A percentile compares a stretch with the other conserved stretches of the same genome.
These are phyloP conservation scores for Rehmannia glutinosa DNA, from an alignment of 257 asterid genomes.

Conservation along the genomic window DNA sequence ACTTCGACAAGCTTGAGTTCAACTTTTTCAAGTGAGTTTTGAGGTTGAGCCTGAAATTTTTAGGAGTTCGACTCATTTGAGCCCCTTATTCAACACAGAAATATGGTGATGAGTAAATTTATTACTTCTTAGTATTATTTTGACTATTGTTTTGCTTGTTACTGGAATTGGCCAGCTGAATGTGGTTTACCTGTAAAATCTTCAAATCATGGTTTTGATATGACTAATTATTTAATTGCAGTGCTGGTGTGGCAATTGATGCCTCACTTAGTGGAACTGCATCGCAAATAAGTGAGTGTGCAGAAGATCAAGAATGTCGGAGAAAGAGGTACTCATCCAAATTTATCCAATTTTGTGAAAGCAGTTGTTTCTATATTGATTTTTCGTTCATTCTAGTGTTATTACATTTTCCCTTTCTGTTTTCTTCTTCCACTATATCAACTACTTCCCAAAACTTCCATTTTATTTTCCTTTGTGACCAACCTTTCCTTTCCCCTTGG, in stretches of 20 bases:
- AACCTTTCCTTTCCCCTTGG: background rate
- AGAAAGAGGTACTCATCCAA: conserved; percentile 58
- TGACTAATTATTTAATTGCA: conserved; percentile 27
- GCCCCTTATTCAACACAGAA: background rate
- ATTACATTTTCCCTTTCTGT: background rate
- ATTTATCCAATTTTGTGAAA: background rate
- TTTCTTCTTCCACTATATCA: background rate
- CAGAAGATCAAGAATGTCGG: conserved; percentile 52
- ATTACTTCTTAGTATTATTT: background rate
- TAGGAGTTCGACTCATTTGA: background rate
- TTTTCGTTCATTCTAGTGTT: background rate
- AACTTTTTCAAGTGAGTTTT: too few relatives aligned
- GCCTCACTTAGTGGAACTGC: conserved; percentile 41
- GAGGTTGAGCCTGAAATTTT: too few relatives aligned
- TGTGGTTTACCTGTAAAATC: background rate
- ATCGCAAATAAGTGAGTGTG: conserved; percentile 46
- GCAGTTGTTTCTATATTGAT: background rate
- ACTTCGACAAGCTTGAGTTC: too few relatives aligned
- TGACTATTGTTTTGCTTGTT: background rate
- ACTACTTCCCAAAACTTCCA: background rate
- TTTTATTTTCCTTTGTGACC: background rate
- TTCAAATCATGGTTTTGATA: conserved; percentile 8
- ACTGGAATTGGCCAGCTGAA: background rate
- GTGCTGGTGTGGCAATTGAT: conserved; percentile 38
- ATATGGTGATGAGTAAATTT: background rate